A percentile compares a stretch with the other conserved stretches of the same genome.
phyloP scores from a whole-genome alignment of 192 early-diverging fungal species.

The Entophlyctis helioformis region DNA sequence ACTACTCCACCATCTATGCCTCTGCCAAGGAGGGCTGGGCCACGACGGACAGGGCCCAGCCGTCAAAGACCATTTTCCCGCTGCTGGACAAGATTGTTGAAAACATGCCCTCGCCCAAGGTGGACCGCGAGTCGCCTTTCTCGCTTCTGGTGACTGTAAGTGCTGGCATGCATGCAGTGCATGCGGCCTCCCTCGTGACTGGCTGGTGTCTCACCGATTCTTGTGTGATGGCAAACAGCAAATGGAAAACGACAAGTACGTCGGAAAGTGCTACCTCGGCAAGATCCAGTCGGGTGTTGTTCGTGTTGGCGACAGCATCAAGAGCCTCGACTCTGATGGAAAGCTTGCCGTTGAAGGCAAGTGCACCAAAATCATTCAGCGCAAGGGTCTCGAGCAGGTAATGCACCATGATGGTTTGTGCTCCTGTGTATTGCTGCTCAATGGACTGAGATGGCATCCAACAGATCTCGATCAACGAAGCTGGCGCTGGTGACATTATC shows the following conservation, averaged over 20 bases:
- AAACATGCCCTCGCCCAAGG: slow-evolving; percentile 54
- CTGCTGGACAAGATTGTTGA: slow-evolving; percentile 64
- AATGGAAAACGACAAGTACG: slow-evolving; percentile 68
- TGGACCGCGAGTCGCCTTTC: slow-evolving; percentile 53
- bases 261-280: slow-evolving; percentile 74
- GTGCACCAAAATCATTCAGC: slow-evolving; percentile 64
- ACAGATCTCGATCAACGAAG: slow-evolving; percentile 54
- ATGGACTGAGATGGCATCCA: neutral
- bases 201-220: no score
- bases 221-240: slow-evolving; percentile 25
- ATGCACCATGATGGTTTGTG: slow-evolving; percentile 2
- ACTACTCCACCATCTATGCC: slow-evolving; percentile 64
- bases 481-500: slow-evolving; percentile 75
- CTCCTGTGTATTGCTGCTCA: no score
- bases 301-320: slow-evolving; percentile 62
- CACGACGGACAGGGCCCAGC: slow-evolving; percentile 19
- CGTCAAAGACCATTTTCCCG: slow-evolving; percentile 37
- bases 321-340: slow-evolving; percentile 58
- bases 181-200: no score
- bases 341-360: slow-evolving; percentile 53
- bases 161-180: neutral
- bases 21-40: slow-evolving; percentile 82
- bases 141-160: slow-evolving; percentile 65
- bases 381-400: slow-evolving; percentile 53
- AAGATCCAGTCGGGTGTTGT: slow-evolving; percentile 59